Evolutionary conservation across 116 monocot species (phyloP).

Genomic region (Cymodocea nodosa): DNA sequence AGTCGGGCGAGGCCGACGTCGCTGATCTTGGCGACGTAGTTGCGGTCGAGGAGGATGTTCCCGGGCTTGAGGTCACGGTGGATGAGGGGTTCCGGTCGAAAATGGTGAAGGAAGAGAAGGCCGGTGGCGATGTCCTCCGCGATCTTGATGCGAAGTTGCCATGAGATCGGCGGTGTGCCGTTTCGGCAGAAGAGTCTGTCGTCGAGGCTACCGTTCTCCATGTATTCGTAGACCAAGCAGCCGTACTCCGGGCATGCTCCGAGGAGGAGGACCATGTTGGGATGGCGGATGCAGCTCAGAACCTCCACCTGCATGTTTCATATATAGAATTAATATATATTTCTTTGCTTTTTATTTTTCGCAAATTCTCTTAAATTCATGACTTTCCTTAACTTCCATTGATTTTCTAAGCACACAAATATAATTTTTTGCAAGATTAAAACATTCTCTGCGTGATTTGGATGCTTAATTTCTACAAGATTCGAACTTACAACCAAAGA

Average conservation of each 20-base stretch:
- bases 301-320: constrained; percentile 19
- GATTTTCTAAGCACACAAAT: too few relatives aligned
- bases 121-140: constrained; percentile 24
- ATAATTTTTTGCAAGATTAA: too few relatives aligned
- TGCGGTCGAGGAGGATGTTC: constrained; percentile 24
- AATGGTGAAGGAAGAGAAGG: constrained; percentile 30
- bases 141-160: constrained; percentile 18
- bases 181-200: constrained; percentile 21
- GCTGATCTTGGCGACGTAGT: constrained; percentile 22
- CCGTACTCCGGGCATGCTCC: constrained; percentile 1
- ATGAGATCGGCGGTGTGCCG: constrained; percentile 14
- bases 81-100: constrained; percentile 19
- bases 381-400: too few relatives aligned
- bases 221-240: constrained; percentile 27
- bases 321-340: too few relatives aligned
- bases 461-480: too few relatives aligned
- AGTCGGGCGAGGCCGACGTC: constrained; percentile 28
- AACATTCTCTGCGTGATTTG: too few relatives aligned
- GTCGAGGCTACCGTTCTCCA: constrained; percentile 24
- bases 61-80: constrained; percentile 23
- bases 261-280: constrained; percentile 33
- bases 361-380: too few relatives aligned
- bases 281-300: constrained; percentile 29
- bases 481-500: too few relatives aligned
- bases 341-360: too few relatives aligned